These are phyloP conservation scores for Centrapalus pauciflorus DNA, from an alignment of 129 eudicot species.

Conservation along the genomic window DNA sequence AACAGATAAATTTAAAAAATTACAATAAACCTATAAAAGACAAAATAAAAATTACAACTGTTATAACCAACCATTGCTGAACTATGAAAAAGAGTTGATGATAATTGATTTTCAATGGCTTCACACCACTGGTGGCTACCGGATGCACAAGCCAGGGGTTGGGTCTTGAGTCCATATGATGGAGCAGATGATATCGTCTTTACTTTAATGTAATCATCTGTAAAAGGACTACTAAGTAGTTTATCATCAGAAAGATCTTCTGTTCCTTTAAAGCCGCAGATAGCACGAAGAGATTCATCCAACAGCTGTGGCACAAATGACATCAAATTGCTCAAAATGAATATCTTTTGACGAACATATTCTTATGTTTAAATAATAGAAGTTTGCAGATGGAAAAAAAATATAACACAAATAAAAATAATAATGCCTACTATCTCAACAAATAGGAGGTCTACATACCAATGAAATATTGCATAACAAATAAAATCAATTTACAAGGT, in stretches of 20 bases:
- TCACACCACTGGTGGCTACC: conserved; percentile 78
- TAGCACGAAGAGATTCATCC: conserved; percentile 97
- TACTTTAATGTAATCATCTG: conserved; percentile 65
- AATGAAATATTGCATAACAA: neutral
- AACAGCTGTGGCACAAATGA: conserved; percentile 43
- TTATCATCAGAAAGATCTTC: conserved; percentile 88
- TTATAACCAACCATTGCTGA: conserved; percentile 73
- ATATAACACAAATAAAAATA: neutral
- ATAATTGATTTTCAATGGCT: conserved; percentile 58
- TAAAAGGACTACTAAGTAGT: conserved; percentile 63
- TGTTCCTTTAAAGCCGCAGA: conserved; percentile 88
- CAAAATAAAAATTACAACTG: neutral
- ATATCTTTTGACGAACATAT: neutral
- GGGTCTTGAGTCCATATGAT: conserved; percentile 40
- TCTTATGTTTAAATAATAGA: neutral
- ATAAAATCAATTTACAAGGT: neutral
- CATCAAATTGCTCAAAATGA: neutral
- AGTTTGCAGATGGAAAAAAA: neutral
- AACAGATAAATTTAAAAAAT: no score
- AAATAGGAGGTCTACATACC: no score
- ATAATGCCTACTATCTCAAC: neutral
- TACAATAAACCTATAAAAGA: no score
- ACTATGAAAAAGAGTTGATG: conserved; percentile 53
- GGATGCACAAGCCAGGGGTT: conserved; percentile 20
- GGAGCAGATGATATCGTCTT: conserved; percentile 97